These are phyloP conservation scores for Chlorencoelia australis DNA, from an alignment of 2,329 filamentous ascomycete genomes.

Conservation along the genomic window DNA sequence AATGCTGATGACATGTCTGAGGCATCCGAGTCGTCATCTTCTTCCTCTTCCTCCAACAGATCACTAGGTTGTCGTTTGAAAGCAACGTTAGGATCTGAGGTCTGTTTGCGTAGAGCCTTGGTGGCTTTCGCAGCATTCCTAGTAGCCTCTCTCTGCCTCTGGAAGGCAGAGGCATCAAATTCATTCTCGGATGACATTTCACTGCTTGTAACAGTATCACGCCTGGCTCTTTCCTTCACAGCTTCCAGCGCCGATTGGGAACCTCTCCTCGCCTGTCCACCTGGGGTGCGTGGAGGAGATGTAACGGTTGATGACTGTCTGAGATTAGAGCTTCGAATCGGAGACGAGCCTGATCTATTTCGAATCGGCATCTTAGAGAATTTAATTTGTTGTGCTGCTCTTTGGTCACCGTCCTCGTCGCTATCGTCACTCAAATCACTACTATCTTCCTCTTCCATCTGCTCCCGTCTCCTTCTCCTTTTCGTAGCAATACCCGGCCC, in stretches of 20 bases:
- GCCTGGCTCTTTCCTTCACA: slow-evolving; percentile 56
- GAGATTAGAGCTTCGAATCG: slow-evolving; percentile 57
- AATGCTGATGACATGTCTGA: slow-evolving; percentile 57
- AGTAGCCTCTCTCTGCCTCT: slow-evolving; percentile 51
- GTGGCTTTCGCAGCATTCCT: slow-evolving; percentile 45
- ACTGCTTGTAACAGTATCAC: slow-evolving; percentile 73
- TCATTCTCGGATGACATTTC: slow-evolving; percentile 80
- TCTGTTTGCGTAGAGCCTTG: slow-evolving; percentile 43
- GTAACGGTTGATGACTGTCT: slow-evolving; percentile 58
- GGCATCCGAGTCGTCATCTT: slow-evolving; percentile 48
- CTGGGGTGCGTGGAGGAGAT: slow-evolving; percentile 49
- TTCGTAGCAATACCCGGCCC: slow-evolving; percentile 58
- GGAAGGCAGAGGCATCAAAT: slow-evolving; percentile 56
- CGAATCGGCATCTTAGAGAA: slow-evolving; percentile 93
- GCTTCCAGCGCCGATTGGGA: slow-evolving; percentile 63
- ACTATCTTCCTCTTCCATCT: slow-evolving; percentile 70
- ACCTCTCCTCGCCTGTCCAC: slow-evolving; percentile 44
- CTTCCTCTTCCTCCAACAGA: slow-evolving; percentile 33
- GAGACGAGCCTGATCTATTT: slow-evolving; percentile 78
- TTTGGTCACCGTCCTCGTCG: slow-evolving; percentile 63
- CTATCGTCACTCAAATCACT: slow-evolving; percentile 79
- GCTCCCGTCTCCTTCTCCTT: slow-evolving; percentile 56
- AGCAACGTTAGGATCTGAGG: slow-evolving; percentile 37
- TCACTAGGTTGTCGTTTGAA: slow-evolving; percentile 28
- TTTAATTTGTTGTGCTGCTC: slow-evolving; percentile 81